Base-by-base conservation (phyloP, 345 rosid genomes). In the Salix caprea region DNA sequence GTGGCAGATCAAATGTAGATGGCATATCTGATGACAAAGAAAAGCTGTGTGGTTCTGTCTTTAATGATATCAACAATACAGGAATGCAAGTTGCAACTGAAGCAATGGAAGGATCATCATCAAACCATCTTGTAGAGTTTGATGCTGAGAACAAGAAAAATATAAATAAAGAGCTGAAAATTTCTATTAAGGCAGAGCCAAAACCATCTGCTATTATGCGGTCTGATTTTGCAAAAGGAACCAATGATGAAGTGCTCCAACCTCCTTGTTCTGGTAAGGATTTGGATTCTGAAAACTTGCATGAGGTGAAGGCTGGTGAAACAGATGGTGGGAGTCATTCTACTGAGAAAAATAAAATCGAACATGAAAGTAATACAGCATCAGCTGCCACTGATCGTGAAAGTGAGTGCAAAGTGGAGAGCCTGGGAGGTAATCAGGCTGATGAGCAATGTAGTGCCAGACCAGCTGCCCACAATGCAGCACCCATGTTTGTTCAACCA, bases 361-460 rank as follows among this genome's bases (percentile, higher is more conserved):
- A 76, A 68, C 37, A 24, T 15, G 80, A 79, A 74, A 62, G 77
- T 77, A 82, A 75, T 81, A 7, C 70, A 48, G 85, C 70, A 65
- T 77, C 82, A 56, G 82, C 79, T 74, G 78, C 14, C 62, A 56
- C 72, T 36, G 74, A 70, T 13, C 62, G 52, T n/a, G 82, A 86
- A 72, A 78, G 44, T 78, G 91, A 81, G 80, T 73, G 48, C 61
- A 67, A 40, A 44, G 85, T 81, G 76, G 82, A 70, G 73, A 79
- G 71, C 72, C 58, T 67, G 23, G 82, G 86, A 72, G 75, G 75
- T 68, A 62, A 52, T 18, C 82, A 74, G 37, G 65, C 48, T 15
- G 44, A 75, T 52, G 86, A 77, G 80, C 77, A 67, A 46, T 62
- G 15, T 65, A 14, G 67, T 42, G 61, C 40, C 62, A 70, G 76